phyloP scores from a whole-genome alignment of 768 basidiomycete genomes.

The Tremella mesenterica region DNA sequence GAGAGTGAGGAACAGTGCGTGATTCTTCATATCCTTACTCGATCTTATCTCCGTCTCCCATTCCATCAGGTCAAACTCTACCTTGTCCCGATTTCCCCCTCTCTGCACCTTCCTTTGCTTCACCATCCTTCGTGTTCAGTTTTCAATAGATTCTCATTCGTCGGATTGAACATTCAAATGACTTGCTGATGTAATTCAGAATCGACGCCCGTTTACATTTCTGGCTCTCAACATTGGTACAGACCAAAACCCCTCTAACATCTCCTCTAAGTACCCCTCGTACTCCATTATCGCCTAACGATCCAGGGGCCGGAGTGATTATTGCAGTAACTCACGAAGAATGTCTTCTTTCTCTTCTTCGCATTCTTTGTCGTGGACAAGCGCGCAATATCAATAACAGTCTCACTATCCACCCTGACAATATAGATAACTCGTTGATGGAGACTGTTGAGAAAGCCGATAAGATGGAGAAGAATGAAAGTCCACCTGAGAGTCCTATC shows the following conservation, averaged over 20 bases:
- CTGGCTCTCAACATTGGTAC: slow-evolving; percentile 12
- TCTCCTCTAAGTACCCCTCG: slow-evolving; percentile 14
- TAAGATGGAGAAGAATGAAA: neutral
- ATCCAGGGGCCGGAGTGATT: slow-evolving; percentile 11
- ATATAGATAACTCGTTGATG: neutral
- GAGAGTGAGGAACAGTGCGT: slow-evolving; percentile 1
- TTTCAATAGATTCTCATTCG: no score
- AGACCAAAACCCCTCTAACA: slow-evolving; percentile 12
- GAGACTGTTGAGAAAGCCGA: neutral
- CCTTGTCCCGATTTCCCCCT: no score
- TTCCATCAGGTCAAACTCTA: no score
- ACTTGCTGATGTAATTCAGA: no score
- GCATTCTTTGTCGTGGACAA: slow-evolving; percentile 4
- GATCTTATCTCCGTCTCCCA: no score
- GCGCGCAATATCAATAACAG: neutral
- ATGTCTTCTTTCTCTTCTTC: slow-evolving; percentile 14
- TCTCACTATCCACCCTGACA: neutral
- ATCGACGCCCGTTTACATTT: slow-evolving; percentile 19
- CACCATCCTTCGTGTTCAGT: no score
- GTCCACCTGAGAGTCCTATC: slow-evolving; percentile 4
- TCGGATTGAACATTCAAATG: no score
- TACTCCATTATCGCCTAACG: slow-evolving; percentile 6
- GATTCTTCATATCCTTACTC: neutral
- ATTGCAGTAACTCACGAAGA: slow-evolving; percentile 21
- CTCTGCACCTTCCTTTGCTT: no score